Conservation (phyloP, 352 stramenopile genomes). For the Globisporangium irregulare region DNA sequence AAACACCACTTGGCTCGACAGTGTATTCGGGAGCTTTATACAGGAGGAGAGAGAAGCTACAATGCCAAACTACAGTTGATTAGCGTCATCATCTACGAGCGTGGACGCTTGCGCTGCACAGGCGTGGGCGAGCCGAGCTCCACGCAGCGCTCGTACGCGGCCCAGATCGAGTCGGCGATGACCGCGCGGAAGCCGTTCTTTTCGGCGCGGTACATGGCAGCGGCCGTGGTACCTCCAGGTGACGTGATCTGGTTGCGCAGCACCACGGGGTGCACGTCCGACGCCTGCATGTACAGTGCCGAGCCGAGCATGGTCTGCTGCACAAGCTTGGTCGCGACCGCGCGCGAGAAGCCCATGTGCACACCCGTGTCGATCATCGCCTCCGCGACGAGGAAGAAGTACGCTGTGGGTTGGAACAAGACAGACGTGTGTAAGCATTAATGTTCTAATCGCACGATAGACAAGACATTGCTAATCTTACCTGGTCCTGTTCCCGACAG, state of each 20-base stretch:
- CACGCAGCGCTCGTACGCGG: constrained; percentile 91
- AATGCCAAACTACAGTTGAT: neutral
- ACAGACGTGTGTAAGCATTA: no score
- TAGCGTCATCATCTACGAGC: constrained; percentile 29
- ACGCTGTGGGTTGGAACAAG: constrained; percentile 44
- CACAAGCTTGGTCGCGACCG: constrained; percentile 92
- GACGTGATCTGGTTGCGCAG: constrained; percentile 94
- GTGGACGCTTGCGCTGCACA: constrained; percentile 61
- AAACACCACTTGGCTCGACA: neutral
- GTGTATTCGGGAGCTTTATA: neutral
- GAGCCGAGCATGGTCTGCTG: constrained; percentile 93
- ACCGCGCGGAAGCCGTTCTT: constrained; percentile 94
- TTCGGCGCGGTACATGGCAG: constrained; percentile 94
- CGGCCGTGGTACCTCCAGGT: constrained; percentile 92
- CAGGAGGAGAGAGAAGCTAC: neutral
- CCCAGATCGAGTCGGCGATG: constrained; percentile 95
- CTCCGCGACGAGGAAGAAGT: constrained; percentile 95
- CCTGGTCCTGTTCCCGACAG: constrained; percentile 91
- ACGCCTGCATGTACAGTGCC: constrained; percentile 92
- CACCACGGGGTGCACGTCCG: constrained; percentile 87
- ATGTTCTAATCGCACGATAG: no score
- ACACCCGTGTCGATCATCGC: constrained; percentile 94
- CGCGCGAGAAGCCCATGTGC: constrained; percentile 94
- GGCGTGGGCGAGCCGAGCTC: constrained; percentile 90
- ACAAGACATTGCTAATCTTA: constrained; percentile 13